phyloP scores from a whole-genome alignment of 2,329 filamentous ascomycete genomes.

The Lecanosticta acicola region DNA sequence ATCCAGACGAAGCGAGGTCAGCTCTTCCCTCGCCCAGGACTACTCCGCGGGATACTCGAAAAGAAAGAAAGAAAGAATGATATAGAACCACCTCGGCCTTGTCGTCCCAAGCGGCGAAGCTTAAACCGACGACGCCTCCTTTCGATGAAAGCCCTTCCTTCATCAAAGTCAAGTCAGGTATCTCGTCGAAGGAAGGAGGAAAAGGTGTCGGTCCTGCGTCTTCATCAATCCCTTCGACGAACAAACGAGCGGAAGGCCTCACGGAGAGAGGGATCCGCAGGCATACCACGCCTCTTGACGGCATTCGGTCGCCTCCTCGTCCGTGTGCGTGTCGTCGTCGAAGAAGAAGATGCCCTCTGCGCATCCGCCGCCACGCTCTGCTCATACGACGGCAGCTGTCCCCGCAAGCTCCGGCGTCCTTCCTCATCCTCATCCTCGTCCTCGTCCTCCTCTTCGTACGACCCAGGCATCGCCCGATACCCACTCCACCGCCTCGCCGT shows the following conservation, averaged over 20 bases:
- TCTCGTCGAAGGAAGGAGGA: no score
- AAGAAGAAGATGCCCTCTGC: background rate
- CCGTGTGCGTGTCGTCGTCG: background rate
- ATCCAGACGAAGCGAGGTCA: no score
- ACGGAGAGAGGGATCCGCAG: background rate
- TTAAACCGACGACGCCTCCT: no score
- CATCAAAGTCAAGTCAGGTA: no score
- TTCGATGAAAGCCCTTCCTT: no score
- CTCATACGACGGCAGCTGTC: slow-evolving; percentile 1
- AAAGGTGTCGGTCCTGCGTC: no score
- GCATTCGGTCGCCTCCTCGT: background rate
- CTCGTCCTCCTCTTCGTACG: slow-evolving; percentile 5
- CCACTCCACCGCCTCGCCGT: slow-evolving; percentile 16
- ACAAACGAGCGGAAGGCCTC: background rate
- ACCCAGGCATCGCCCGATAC: slow-evolving; percentile 1
- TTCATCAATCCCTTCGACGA: background rate
- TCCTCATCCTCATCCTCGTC: slow-evolving; percentile 6
- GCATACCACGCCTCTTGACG: background rate
- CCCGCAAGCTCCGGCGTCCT: background rate
- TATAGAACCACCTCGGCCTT: no score
- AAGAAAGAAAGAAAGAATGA: no score
- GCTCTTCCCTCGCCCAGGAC: no score
- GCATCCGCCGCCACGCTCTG: background rate
- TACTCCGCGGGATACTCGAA: no score
- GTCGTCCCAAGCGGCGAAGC: no score